These are phyloP conservation scores for Tricladium varicosporioides DNA, from an alignment of 2,329 filamentous ascomycete genomes.

Conservation along the genomic window DNA sequence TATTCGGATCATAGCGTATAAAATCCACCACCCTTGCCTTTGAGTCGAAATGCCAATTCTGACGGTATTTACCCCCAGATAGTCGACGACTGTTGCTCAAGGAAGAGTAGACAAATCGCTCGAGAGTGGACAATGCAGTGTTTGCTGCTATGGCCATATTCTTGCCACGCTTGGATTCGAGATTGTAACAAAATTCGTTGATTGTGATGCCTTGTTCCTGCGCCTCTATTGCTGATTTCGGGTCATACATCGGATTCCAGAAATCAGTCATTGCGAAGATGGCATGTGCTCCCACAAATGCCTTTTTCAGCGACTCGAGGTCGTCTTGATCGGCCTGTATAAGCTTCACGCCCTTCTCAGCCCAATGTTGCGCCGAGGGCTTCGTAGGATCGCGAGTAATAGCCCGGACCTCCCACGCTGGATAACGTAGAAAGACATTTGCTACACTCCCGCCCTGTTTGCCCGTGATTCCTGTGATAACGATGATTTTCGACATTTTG, in stretches of 20 bases:
- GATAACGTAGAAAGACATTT: not conserved
- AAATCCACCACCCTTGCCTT: conserved; percentile 35
- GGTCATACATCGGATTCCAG: conserved; percentile 12
- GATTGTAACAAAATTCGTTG: conserved; percentile 41
- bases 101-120: conserved; percentile 39
- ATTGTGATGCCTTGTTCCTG: not conserved
- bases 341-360: not conserved
- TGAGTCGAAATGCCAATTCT: conserved; percentile 39
- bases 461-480: too few relatives aligned
- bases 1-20: conserved; percentile 23
- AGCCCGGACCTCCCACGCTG: not conserved
- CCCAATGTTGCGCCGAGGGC: not conserved
- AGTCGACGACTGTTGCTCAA: conserved; percentile 36
- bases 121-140: conserved; percentile 32
- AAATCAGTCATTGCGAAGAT: conserved; percentile 53
- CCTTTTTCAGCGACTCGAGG: conserved; percentile 36
- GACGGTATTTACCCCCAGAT: conserved; percentile 37
- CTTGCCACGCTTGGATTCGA: conserved; percentile 37
- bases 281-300: conserved; percentile 42
- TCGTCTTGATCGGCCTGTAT: conserved; percentile 28
- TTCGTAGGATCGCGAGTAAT: not conserved
- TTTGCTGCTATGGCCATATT: conserved; percentile 36
- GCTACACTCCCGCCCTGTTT: too few relatives aligned
- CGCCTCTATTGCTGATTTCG: not conserved
- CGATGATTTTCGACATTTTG: too few relatives aligned